Evolutionary conservation across 2,329 filamentous ascomycete species (phyloP).

Genomic region (Phaeosphaeria sp.): DNA sequence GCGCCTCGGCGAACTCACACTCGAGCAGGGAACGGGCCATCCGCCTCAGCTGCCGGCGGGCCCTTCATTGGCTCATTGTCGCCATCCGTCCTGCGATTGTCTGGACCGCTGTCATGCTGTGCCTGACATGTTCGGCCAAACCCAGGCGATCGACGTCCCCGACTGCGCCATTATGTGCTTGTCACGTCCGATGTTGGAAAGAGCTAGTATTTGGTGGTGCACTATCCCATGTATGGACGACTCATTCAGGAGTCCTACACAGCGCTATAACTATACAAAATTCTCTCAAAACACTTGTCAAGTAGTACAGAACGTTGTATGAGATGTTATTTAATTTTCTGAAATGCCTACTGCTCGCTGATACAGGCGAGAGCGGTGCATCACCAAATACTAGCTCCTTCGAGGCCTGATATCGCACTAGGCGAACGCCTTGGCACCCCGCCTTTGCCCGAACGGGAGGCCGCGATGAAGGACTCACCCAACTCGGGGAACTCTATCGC

Average conservation of each 20-base stretch:
- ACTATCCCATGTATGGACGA: too few relatives aligned
- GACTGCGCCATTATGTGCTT: constrained; percentile 12
- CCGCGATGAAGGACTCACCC: constrained; percentile 2
- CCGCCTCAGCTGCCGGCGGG: constrained; percentile 3
- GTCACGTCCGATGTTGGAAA: not conserved
- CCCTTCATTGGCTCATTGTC: constrained; percentile 15
- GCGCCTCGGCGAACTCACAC: constrained; percentile 16
- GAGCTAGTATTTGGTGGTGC: too few relatives aligned
- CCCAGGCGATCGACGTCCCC: constrained; percentile 11
- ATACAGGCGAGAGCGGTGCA: too few relatives aligned
- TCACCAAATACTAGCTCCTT: not conserved
- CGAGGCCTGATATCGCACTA: not conserved
- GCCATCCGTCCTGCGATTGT: constrained; percentile 8
- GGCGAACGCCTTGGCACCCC: constrained; percentile 17
- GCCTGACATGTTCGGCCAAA: constrained; percentile 23
- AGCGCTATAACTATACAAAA: too few relatives aligned
- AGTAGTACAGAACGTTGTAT: too few relatives aligned
- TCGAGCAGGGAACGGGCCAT: constrained; percentile 12
- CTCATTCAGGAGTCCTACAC: not conserved
- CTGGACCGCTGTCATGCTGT: constrained; percentile 16
- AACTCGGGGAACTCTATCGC: not conserved
- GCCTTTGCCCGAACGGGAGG: constrained; percentile 23
- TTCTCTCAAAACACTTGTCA: too few relatives aligned
- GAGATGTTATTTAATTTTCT: too few relatives aligned
- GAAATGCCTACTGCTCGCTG: too few relatives aligned